Conservation (phyloP, 1,284 basidiomycete genomes). For the Ganoderma lucidum region DNA sequence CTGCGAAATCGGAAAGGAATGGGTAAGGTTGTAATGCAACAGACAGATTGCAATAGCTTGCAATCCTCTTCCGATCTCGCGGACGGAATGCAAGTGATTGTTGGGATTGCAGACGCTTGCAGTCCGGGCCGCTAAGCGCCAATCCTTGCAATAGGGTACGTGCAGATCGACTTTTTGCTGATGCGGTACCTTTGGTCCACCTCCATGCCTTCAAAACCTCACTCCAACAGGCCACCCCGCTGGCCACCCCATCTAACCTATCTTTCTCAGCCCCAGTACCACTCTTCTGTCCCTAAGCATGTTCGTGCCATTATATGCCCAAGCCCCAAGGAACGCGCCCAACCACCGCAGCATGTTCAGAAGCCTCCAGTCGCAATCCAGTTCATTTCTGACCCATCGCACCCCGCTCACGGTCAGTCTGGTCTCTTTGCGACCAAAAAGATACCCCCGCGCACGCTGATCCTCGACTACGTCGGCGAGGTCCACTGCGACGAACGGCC, state of each 20-base stretch:
- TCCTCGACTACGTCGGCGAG: conserved; percentile 87
- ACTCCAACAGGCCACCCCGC: conserved; percentile 44
- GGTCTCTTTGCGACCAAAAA: conserved; percentile 84
- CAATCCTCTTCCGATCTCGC: too few relatives aligned
- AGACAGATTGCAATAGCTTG: too few relatives aligned
- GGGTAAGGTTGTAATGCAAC: too few relatives aligned
- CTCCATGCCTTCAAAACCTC: conserved; percentile 2
- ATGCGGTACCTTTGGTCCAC: too few relatives aligned
- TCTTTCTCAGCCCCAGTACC: conserved; percentile 53
- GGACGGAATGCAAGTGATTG: too few relatives aligned
- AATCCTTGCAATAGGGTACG: too few relatives aligned
- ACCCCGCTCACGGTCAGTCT: conserved; percentile 74
- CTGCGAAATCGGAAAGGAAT: too few relatives aligned
- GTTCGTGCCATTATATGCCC: conserved; percentile 41
- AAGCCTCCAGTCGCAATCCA: conserved; percentile 35
- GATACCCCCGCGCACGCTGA: conserved; percentile 69
- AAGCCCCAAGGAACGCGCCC: not conserved
- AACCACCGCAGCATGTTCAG: not conserved
- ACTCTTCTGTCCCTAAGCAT: conserved; percentile 56
- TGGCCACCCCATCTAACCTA: conserved; percentile 64
- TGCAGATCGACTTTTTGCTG: too few relatives aligned
- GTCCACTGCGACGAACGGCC: conserved; percentile 80
- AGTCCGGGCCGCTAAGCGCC: too few relatives aligned
- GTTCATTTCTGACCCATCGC: conserved; percentile 33
- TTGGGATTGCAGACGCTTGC: too few relatives aligned